Evolutionary conservation across 768 basidiomycete species (phyloP), one percentile per base, ranked within the genome.

Genomic region (Suillus subluteus): DNA sequence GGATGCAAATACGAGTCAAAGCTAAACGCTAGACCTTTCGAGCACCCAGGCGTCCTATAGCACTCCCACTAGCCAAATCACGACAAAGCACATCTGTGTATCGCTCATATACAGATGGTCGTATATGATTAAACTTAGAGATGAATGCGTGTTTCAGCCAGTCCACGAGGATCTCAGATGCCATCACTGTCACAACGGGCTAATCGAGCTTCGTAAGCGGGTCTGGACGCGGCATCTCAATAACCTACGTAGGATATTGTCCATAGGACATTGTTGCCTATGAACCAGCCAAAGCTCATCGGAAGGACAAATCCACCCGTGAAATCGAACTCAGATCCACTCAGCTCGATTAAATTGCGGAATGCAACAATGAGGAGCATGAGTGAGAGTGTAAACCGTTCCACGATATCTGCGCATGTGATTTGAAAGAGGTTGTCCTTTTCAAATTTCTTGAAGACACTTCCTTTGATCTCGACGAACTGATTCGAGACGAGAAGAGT

Each of bases 141-240:
- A 99, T 99, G 80, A 99, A 99, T 12, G 96, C 97, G 73, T 99
- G 98, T 76, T 99, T 99, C 62, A 99, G 83, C 97, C 97, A 99
- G 76, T 99, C 98, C 13, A 99, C 98, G 15, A 92, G 77, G 86
- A 94, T 92, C 77, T 99, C 98, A 2, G 95, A 97, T 5, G 89
- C 73, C 77, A 99, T 83, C 4, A 99, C 98, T 2, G 93, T 92
- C 61, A 98, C 70, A 2, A 97, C 95, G 26, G 98, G 98, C 96
- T 98, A 32, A 72, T 21, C 43, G 37, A 65, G 59, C 32, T 50
- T 30, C 63, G 38, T 61, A 43, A 16, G 43, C 52, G 61, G 65
- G 46, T 32, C 64, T 46, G n/a, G 63, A 64, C 26, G 41, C 21
- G 43, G 40, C 37, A 18, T 52, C 46, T 15, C 38, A 32, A 43